Conservation (phyloP, 2,329 filamentous ascomycete genomes). For the Trichoderma koningiopsis region DNA sequence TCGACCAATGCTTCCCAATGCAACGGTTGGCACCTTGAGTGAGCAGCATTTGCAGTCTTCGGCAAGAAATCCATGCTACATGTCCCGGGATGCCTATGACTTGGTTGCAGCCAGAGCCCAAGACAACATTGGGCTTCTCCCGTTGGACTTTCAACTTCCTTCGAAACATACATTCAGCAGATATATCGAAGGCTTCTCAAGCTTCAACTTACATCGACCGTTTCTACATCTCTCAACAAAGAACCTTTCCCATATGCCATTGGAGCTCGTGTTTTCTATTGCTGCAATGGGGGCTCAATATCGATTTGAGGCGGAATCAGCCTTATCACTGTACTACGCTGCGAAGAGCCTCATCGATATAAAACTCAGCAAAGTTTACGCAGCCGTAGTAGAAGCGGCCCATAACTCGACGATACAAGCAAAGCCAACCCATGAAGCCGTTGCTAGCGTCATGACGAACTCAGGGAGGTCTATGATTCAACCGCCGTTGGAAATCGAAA, state of each 20-base stretch:
- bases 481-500: not conserved
- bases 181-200: slow-evolving; percentile 10
- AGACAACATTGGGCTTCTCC: not conserved
- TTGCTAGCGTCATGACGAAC: not conserved
- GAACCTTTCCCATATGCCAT: not conserved
- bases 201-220: slow-evolving; percentile 8
- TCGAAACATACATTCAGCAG: slow-evolving; percentile 14
- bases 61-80: slow-evolving; percentile 14
- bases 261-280: slow-evolving; percentile 13
- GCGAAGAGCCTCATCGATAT: slow-evolving; percentile 13
- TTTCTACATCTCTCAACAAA: slow-evolving; percentile 10
- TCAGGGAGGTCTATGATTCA: not conserved
- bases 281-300: slow-evolving; percentile 18
- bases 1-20: not conserved
- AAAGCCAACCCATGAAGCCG: not conserved
- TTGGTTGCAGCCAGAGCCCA: not conserved
- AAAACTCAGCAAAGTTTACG: not conserved
- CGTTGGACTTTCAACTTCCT: slow-evolving; percentile 1
- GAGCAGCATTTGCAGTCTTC: not conserved
- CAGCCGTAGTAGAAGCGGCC: slow-evolving; percentile 6
- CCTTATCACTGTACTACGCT: slow-evolving; percentile 12
- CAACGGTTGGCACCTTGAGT: not conserved
- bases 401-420: slow-evolving; percentile 1
- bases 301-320: slow-evolving; percentile 12
- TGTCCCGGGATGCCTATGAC: slow-evolving; percentile 14